Evolutionary conservation across 768 basidiomycete species (phyloP), one percentile per base, ranked within the genome.

Genomic region (Pisolithus tinctorius): DNA sequence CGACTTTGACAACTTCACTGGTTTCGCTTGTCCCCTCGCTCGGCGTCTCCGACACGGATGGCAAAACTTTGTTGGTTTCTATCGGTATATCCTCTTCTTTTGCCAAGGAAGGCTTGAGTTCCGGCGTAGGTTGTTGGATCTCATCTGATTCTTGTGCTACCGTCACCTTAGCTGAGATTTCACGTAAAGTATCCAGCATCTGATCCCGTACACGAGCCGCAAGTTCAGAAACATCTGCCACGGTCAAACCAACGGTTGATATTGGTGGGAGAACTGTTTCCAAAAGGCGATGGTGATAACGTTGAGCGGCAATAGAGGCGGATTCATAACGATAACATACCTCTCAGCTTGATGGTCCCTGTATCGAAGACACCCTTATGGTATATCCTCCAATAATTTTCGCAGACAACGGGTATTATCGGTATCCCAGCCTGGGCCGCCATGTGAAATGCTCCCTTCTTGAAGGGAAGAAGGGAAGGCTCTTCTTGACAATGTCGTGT

Each of bases 391-490:
- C 89, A 89, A 66, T 98, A 99, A 67, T 97, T 97, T 73, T 98
- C 93, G 47, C 83, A 82, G 2, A 98, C 85, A 47, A 99, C 79
- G 6, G 96, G 95, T 29, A 90, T 79, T 61, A 99, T 85, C 6
- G 96, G 95, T 43, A 98, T 78, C 29, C 87, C 83, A 11, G 91
- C 84, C 69, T 93, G 85, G 25, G 98, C 78, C 27, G 96, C 96
- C 46, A 97, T 79, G 65, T 98, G 93, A 76, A 98, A 98, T 3
- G 93, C 94, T 38, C 96, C 96, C 69, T 97, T 99, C 77, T 99
- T 99, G 75, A 99, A 85, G 3, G 91, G 86, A 5, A 88, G 75
- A 64, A 99, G 70, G 30, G 80, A 77, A 7, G 86, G 78, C 30
- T 75, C 69, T 55, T 83, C 74, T 20, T 77, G 76, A 51, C 79